A percentile compares a stretch with the other conserved stretches of the same genome.
phyloP scores from a whole-genome alignment of 148 eudicot genomes.

The Rhododendron griersonianum region DNA sequence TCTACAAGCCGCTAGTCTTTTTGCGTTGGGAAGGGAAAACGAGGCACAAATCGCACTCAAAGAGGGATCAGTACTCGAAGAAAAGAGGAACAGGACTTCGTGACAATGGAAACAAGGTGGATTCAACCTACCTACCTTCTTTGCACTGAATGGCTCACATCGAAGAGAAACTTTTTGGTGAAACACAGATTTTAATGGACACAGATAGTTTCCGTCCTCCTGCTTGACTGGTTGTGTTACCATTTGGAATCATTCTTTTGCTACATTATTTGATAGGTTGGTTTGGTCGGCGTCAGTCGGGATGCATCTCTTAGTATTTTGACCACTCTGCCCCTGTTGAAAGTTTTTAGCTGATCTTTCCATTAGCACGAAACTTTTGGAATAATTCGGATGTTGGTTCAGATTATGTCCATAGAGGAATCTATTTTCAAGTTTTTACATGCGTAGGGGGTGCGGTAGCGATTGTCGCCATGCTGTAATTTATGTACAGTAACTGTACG shows the following conservation, averaged over 20 bases:
- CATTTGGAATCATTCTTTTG: constrained; percentile 18
- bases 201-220: neutral
- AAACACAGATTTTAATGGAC: neutral
- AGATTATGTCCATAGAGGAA: constrained; percentile 14
- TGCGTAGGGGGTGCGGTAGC: neutral
- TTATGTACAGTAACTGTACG: constrained; percentile 23
- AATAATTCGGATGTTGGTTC: constrained; percentile 5
- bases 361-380: neutral
- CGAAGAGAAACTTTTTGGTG: neutral
- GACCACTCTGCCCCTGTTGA: constrained; percentile 3
- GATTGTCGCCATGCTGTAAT: neutral
- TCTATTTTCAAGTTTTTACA: constrained; percentile 6
- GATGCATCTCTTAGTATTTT: neutral
- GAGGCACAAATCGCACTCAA: constrained; percentile 89
- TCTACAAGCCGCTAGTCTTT: constrained; percentile 77
- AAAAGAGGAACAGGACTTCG: constrained; percentile 38
- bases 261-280: constrained; percentile 18
- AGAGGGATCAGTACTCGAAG: constrained; percentile 79
- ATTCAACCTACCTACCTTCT: neutral
- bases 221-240: constrained; percentile 8
- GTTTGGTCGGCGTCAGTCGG: constrained; percentile 9
- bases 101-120: neutral
- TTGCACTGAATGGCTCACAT: neutral
- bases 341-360: neutral
- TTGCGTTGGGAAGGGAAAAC: constrained; percentile 64